Evolutionary conservation across 2,329 filamentous ascomycete genomes (phyloP), one percentile per base, ranked within the genome.

Genomic region (Neocatenulostroma microsporum): DNA sequence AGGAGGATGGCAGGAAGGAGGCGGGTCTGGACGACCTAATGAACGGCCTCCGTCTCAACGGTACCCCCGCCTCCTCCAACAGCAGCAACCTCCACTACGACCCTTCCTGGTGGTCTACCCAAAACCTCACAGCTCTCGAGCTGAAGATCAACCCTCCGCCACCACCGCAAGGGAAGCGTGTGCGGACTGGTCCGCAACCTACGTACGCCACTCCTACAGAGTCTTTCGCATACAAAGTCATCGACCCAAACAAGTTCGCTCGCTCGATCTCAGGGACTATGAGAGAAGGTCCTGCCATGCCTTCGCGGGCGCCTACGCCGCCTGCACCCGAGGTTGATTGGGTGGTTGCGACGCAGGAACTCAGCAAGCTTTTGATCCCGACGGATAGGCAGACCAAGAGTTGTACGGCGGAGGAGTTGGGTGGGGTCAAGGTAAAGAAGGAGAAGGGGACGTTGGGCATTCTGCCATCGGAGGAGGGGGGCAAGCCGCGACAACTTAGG

Each of bases 141-240:
- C 62, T 68, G 2, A 62, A 78, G 14, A 63, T 77, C 26, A 64
- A 67, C 21, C 68, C 68, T 34, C 62, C 67, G 10, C 63, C 68
- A n/a, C 67, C 69, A 3, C 61, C 70, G 63, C 64, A 76, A 56
- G 50, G 78, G 75, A 76, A 57, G 51, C 79, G 76, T 51, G 60
- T 69, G 11, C 75, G 77, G 19, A 66, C 64, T 41, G 67, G 70
- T 11, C 73, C 73, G 15, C 56, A 67, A 7, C 80, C 84, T 2
- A 88, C 84, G 2, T 95, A 88, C 61, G 86, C 78, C 2, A 85
- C 87, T 2, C 85, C 88, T 0, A 96, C 89, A 0, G 83, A 89
- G 44, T 84, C 89, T 0, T 96, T 86, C 27, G 78, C 79, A 2
- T 85, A 86, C 17, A 94, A 85, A 60, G 79, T 85, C 9, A 71